Conservation (phyloP, 2,329 filamentous ascomycete species). For the Calonectria leucothoes region DNA sequence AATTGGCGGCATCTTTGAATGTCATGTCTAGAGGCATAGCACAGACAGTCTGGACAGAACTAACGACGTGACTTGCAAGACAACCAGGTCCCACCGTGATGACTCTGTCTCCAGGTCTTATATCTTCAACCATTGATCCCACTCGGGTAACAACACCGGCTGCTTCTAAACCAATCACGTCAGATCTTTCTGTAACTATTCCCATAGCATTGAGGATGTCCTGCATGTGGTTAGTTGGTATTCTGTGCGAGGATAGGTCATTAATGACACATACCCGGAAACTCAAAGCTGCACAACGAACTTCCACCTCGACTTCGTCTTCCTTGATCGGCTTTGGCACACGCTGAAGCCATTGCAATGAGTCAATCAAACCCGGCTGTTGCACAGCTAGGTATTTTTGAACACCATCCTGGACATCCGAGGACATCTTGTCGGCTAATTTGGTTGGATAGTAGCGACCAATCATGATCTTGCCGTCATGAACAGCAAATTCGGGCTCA, state of each 20-base stretch:
- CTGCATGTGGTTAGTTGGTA: neutral
- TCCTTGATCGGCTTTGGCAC: neutral
- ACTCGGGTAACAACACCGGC: neutral
- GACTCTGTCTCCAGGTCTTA: constrained; percentile 48
- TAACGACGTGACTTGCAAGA: constrained; percentile 42
- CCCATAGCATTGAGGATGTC: neutral
- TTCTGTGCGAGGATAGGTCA: neutral
- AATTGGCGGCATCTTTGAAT: constrained; percentile 47
- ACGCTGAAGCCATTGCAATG: neutral
- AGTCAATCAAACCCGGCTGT: neutral
- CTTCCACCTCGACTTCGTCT: neutral
- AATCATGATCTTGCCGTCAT: neutral
- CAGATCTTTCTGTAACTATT: neutral
- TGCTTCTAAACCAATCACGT: neutral
- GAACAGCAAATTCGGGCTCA: neutral
- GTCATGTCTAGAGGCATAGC: constrained; percentile 48
- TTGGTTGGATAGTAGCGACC: neutral
- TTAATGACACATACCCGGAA: neutral
- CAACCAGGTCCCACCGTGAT: constrained; percentile 31
- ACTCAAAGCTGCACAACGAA: neutral
- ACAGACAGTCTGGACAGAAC: constrained; percentile 14
- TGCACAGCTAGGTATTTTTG: neutral
- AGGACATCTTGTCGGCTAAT: neutral
- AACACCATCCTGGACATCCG: too few species aligned
- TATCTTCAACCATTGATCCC: neutral